Conservation (phyloP, 192 early-diverging fungal species). For the Podila epicladia region DNA sequence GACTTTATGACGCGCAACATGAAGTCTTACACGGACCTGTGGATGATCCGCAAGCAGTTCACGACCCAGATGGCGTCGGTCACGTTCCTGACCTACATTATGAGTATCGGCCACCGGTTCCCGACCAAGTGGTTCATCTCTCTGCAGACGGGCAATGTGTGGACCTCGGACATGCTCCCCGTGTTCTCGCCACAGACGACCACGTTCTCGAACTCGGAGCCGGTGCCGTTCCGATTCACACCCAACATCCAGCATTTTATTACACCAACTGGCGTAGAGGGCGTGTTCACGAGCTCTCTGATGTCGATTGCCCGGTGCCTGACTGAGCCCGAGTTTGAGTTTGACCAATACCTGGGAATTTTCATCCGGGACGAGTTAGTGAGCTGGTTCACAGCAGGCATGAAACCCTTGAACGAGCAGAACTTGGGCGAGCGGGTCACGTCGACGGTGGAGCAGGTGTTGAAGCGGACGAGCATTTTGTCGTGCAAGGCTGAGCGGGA, state of each 20-base stretch:
- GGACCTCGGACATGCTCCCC: conserved; percentile 88
- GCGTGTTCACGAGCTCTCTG: conserved; percentile 85
- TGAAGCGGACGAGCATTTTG: conserved; percentile 72
- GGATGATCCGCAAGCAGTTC: conserved; percentile 96
- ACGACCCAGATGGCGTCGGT: conserved; percentile 88
- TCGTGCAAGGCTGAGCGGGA: conserved; percentile 72
- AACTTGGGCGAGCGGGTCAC: conserved; percentile 74
- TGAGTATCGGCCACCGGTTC: conserved; percentile 87
- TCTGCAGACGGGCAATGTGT: conserved; percentile 84
- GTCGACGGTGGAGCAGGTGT: conserved; percentile 77
- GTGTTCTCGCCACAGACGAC: conserved; percentile 57
- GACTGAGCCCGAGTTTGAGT: conserved; percentile 85
- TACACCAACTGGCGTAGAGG: conserved; percentile 93
- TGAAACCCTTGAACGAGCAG: conserved; percentile 66
- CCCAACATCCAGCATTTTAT: conserved; percentile 98
- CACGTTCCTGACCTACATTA: conserved; percentile 92
- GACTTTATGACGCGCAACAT: conserved; percentile 81
- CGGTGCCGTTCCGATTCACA: conserved; percentile 97
- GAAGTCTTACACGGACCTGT: conserved; percentile 87
- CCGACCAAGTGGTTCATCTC: conserved; percentile 94
- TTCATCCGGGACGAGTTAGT: conserved; percentile 96
- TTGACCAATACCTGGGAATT: conserved; percentile 94
- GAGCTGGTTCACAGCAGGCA: conserved; percentile 74
- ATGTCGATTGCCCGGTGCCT: conserved; percentile 88
- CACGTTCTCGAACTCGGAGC: conserved; percentile 76